Percentiles rank a stretch among this genome's conserved stretches.
phyloP scores from a whole-genome alignment of 768 basidiomycete species.

The Mycena indigotica region DNA sequence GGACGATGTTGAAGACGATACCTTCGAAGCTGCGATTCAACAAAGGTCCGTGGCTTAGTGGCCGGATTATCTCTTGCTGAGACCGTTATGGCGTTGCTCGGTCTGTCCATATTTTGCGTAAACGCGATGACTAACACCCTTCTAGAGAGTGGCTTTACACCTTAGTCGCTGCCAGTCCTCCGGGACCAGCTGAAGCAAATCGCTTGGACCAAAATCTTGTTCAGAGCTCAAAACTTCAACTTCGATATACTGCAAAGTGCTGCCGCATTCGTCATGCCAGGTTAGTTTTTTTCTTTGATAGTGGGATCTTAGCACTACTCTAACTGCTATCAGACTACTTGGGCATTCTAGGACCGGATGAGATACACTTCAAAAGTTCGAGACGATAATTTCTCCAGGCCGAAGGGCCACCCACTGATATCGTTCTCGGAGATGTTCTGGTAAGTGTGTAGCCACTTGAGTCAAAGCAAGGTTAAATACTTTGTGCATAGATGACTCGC shows the following conservation, averaged over 20 bases:
- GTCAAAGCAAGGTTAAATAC: no score
- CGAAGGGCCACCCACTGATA: constrained; percentile 50
- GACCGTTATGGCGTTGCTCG: constrained; percentile 42
- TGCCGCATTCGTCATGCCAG: constrained; percentile 46
- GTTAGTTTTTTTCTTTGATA: no score
- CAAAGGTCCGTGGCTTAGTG: constrained; percentile 45
- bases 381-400: constrained; percentile 39
- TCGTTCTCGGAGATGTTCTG: constrained; percentile 59
- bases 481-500: constrained; percentile 51
- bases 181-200: constrained; percentile 39
- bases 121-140: no score
- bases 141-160: constrained; percentile 41
- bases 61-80: constrained; percentile 47
- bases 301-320: not conserved
- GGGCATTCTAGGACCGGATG: constrained; percentile 52
- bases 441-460: constrained; percentile 34
- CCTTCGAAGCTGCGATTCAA: constrained; percentile 20
- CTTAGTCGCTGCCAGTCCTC: constrained; percentile 36
- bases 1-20: constrained; percentile 25
- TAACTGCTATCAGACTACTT: constrained; percentile 45
- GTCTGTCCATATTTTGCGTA: no score
- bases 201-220: constrained; percentile 34
- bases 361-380: constrained; percentile 61
- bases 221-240: constrained; percentile 27
- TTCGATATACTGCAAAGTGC: constrained; percentile 42